phyloP scores from a whole-genome alignment of 2,329 filamentous ascomycete genomes.

The Penicillium sp. region DNA sequence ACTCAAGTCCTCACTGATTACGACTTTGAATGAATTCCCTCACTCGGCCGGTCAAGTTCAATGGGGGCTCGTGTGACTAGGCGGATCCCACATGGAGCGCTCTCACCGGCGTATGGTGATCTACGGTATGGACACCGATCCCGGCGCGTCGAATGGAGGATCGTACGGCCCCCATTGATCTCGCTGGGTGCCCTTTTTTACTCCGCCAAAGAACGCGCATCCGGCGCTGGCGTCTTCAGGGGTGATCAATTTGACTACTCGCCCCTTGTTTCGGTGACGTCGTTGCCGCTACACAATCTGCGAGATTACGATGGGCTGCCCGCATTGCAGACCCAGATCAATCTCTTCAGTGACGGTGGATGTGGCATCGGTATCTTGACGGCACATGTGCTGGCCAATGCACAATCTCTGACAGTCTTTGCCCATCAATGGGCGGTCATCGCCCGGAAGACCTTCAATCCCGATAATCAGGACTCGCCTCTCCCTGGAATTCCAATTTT shows the following conservation, averaged over 20 bases:
- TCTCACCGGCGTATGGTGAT: background rate
- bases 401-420: background rate
- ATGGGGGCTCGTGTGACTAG: background rate
- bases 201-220: background rate
- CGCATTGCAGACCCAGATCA: background rate
- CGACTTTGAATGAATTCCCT: background rate
- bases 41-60: background rate
- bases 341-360: background rate
- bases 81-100: background rate
- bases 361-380: background rate
- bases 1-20: background rate
- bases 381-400: background rate
- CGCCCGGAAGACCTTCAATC: background rate
- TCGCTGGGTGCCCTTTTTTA: background rate
- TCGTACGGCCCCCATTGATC: background rate
- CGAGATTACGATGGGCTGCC: background rate
- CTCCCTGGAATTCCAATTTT: background rate
- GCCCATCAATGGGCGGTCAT: background rate
- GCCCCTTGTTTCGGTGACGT: background rate
- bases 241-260: background rate
- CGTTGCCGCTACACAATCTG: background rate
- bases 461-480: background rate
- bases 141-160: background rate
- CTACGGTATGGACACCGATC: background rate
- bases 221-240: background rate